Evolutionary conservation across 202 grass and related monocot species (phyloP).

Genomic region (Schoenoplectus tabernaemontani): DNA sequence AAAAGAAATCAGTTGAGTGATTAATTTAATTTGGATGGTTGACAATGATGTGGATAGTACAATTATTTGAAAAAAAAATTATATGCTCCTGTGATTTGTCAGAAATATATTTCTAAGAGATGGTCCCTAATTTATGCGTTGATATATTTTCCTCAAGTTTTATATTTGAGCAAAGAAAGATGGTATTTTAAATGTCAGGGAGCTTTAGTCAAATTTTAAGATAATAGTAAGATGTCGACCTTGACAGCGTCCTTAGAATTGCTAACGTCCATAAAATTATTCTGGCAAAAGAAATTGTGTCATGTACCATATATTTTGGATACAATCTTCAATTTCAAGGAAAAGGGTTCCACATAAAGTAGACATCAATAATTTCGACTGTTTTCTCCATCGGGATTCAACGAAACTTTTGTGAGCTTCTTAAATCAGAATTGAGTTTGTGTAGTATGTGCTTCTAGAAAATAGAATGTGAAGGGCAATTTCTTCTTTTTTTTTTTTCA

Average conservation of each 20-base stretch:
- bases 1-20: neutral
- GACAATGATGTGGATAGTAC: neutral
- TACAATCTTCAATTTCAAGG: neutral
- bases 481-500: neutral
- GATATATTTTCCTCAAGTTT: neutral
- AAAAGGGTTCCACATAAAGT: neutral
- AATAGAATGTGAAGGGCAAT: neutral
- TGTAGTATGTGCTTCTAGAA: neutral
- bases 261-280: neutral
- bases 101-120: neutral
- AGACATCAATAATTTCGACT: neutral
- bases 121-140: neutral
- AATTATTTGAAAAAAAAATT: neutral
- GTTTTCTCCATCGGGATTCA: neutral
- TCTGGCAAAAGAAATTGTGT: neutral
- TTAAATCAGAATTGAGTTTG: neutral
- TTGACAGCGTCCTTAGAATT: neutral
- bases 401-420: neutral
- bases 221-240: neutral
- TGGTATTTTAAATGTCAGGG: neutral
- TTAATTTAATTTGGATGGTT: neutral
- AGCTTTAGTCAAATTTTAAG: too few species aligned
- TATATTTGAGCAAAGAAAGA: neutral
- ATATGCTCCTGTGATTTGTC: neutral
- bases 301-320: neutral